phyloP scores from a whole-genome alignment of 805 yeast genomes.

The Tetrapisispora namnaoensis region DNA sequence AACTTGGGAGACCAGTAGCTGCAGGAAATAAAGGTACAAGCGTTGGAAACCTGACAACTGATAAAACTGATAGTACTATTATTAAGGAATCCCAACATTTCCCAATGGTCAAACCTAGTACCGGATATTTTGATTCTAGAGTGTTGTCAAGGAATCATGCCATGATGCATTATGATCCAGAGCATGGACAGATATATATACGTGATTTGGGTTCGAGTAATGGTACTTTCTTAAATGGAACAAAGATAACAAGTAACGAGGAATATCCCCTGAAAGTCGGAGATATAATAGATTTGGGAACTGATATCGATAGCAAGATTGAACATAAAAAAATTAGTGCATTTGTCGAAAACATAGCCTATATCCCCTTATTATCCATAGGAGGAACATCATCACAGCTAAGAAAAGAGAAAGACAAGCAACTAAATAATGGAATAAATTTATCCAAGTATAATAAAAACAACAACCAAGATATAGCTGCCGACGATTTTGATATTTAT shows the following conservation, averaged over 20 bases:
- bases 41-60: constrained; percentile 30
- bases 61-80: constrained; percentile 19
- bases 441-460: not conserved
- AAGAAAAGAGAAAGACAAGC: too few species aligned
- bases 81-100: not conserved
- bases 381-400: too few species aligned
- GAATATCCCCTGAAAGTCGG: constrained; percentile 56
- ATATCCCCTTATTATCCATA: not conserved
- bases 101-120: constrained; percentile 47
- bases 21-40: not conserved
- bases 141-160: constrained; percentile 94
- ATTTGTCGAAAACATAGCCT: constrained; percentile 58
- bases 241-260: constrained; percentile 46
- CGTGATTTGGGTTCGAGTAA: constrained; percentile 86
- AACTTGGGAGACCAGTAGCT: constrained; percentile 81
- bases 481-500: not conserved
- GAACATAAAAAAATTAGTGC: constrained; percentile 81
- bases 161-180: constrained; percentile 63
- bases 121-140: constrained; percentile 90
- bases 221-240: constrained; percentile 85
- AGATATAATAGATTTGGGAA: constrained; percentile 88
- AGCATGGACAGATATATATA: constrained; percentile 56
- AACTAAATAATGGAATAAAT: constrained; percentile 6
- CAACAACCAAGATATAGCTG: not conserved
- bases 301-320: constrained; percentile 62